A percentile compares a stretch with the other conserved stretches of the same genome.
Evolutionary conservation across 257 asterid genomes (phyloP).

Genomic region (Rauvolfia tetraphylla): DNA sequence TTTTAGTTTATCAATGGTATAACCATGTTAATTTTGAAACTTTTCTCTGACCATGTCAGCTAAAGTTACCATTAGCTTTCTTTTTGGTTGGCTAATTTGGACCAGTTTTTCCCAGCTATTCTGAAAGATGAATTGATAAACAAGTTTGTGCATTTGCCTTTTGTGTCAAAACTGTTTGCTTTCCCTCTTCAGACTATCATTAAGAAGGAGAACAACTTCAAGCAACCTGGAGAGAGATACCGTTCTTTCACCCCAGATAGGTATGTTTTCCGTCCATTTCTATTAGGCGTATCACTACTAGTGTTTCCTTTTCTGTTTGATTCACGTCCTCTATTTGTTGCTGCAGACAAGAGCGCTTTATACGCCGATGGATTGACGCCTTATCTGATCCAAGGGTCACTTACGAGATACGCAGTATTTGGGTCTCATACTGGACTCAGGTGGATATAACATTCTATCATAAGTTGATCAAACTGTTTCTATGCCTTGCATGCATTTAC

Average conservation of each 20-base stretch:
- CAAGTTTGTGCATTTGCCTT: neutral
- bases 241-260: constrained; percentile 30
- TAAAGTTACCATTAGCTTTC: neutral
- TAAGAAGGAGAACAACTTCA: constrained; percentile 34
- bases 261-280: constrained; percentile 10
- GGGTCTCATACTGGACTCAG: constrained; percentile 45
- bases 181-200: constrained; percentile 20
- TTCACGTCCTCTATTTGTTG: neutral
- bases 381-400: constrained; percentile 46
- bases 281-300: neutral
- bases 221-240: constrained; percentile 36
- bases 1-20: no score
- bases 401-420: constrained; percentile 43
- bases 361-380: constrained; percentile 41
- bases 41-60: neutral
- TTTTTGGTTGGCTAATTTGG: neutral
- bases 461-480: neutral
- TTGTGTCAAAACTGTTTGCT: neutral
- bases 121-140: neutral
- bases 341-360: constrained; percentile 45
- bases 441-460: constrained; percentile 1
- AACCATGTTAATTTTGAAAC: neutral
- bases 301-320: neutral
- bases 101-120: neutral
- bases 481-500: neutral